A percentile compares a stretch with the other conserved stretches of the same genome.
Evolutionary conservation across 2,329 filamentous ascomycete species (phyloP).

Genomic region (Pseudopyrenochaeta lycopersici): DNA sequence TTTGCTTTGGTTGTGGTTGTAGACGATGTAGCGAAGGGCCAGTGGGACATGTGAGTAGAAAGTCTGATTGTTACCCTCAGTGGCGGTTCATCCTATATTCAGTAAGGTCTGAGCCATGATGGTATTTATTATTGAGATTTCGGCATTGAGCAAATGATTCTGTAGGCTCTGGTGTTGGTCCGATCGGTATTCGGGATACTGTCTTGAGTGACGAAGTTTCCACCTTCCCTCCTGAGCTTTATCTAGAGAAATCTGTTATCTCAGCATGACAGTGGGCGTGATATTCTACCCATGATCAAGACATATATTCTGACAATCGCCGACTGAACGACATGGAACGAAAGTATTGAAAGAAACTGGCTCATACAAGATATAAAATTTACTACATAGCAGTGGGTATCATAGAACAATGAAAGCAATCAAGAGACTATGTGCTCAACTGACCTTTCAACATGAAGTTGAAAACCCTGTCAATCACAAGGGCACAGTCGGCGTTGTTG

Average conservation of each 20-base stretch:
- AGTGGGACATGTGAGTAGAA: too few species aligned
- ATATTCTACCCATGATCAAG: too few species aligned
- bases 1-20: background rate
- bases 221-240: too few species aligned
- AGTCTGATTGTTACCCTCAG: too few species aligned
- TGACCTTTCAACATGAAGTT: background rate
- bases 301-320: too few species aligned
- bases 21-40: background rate
- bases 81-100: background rate
- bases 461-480: background rate
- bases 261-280: too few species aligned
- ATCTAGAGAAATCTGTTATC: too few species aligned
- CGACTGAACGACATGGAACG: too few species aligned
- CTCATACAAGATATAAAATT: too few species aligned
- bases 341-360: too few species aligned
- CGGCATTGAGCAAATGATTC: background rate
- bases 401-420: constrained; percentile 5
- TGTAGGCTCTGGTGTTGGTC: background rate
- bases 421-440: background rate
- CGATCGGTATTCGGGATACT: constrained; percentile 15
- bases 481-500: constrained; percentile 37
- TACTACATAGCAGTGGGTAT: constrained; percentile 1
- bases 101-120: background rate
- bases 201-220: too few species aligned
- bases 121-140: background rate